Evolutionary conservation across 495 filamentous ascomycete genomes (phyloP), one percentile per base, ranked within the genome.

Genomic region (Baudoinia panamericana): DNA sequence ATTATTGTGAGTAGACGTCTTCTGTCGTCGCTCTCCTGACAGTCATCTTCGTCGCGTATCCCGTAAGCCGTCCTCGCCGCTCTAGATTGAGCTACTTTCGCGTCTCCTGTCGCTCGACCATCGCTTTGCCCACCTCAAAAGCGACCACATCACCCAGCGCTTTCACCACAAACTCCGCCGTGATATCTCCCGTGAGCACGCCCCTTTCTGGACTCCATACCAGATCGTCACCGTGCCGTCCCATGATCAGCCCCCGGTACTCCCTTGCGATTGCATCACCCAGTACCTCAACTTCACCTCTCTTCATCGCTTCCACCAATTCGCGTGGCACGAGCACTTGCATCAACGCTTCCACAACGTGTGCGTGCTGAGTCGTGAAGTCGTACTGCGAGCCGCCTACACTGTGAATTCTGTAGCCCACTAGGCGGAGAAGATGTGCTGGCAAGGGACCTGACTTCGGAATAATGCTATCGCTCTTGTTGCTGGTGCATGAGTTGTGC

Each of bases 61-160:
- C n/a, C n/a, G n/a, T n/a, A n/a, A n/a, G n/a, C n/a, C n/a, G n/a
- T n/a, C n/a, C n/a, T n/a, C n/a, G n/a, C n/a, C n/a, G n/a, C n/a
- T n/a, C n/a, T n/a, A n/a, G n/a, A n/a, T n/a, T n/a, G n/a, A n/a
- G n/a, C 28, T 30, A 4, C 10, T 30, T 3, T 30, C 10, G n/a
- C n/a, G n/a, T n/a, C n/a, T n/a, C n/a, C n/a, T n/a, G n/a, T n/a
- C n/a, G n/a, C n/a, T n/a, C n/a, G n/a, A n/a, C 25, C 25, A 7
- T 27, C 25, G 25, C 25, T 7, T 7, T n/a, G n/a, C 6, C 6
- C 18, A 23, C 34, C 34, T 4, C 36, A 30, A 41, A 41, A 26
- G 36, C 39, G 3, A 49, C 40, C n/a, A 19, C 30, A 31, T 43
- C 39, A 11, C 46, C 46, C 27, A 49, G 15, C 11, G 46, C 46